phyloP scores from a whole-genome alignment of 2,329 filamentous ascomycete genomes.

The Didymella segeticola region DNA sequence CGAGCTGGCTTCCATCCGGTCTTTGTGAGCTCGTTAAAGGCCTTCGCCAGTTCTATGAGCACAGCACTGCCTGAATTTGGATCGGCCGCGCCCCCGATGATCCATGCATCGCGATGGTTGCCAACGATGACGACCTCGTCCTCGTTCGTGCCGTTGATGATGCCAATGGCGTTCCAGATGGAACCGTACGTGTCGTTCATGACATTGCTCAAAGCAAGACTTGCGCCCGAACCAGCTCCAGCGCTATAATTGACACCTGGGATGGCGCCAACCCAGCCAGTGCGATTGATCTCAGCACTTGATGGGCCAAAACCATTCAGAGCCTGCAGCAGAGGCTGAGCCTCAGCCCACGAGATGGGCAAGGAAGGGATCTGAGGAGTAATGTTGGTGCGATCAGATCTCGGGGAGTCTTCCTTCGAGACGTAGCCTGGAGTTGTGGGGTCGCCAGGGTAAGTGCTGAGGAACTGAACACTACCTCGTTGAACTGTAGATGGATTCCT shows the following conservation, averaged over 20 bases:
- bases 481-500: slow-evolving; percentile 56
- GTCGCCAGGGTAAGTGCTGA: slow-evolving; percentile 61
- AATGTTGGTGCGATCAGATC: slow-evolving; percentile 68
- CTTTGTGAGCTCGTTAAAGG: slow-evolving; percentile 55
- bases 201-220: slow-evolving; percentile 63
- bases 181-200: slow-evolving; percentile 84
- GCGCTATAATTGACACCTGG: slow-evolving; percentile 45
- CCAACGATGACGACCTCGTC: slow-evolving; percentile 62
- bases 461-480: slow-evolving; percentile 62
- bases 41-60: slow-evolving; percentile 58
- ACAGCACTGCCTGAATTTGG: slow-evolving; percentile 60
- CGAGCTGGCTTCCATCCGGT: slow-evolving; percentile 60
- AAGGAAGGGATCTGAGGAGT: slow-evolving; percentile 83
- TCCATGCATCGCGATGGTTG: slow-evolving; percentile 63
- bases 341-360: slow-evolving; percentile 83
- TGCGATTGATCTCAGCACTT: slow-evolving; percentile 48
- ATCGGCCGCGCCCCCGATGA: slow-evolving; percentile 60
- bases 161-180: slow-evolving; percentile 76
- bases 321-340: slow-evolving; percentile 78
- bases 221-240: slow-evolving; percentile 61
- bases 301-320: slow-evolving; percentile 82
- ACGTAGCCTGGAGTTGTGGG: slow-evolving; percentile 68
- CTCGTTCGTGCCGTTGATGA: slow-evolving; percentile 70
- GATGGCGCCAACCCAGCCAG: slow-evolving; percentile 47
- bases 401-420: slow-evolving; percentile 78